Base-by-base conservation (phyloP, 2,329 filamentous ascomycete species). In the Aureobasidium musti region DNA sequence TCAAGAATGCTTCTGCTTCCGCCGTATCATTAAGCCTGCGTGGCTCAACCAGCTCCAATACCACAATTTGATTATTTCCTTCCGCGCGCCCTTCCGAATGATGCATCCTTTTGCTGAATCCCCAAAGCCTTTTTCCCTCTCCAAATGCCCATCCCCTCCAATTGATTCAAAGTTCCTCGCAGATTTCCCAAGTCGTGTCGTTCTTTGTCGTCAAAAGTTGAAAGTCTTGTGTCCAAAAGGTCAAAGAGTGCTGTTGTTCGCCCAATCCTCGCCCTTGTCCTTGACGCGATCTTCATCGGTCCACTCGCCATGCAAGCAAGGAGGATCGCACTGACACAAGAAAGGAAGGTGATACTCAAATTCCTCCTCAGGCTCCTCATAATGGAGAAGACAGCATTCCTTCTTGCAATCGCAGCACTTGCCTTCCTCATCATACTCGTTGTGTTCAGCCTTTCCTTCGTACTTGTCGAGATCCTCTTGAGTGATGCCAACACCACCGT, bases 251-350 rank as follows among this genome's bases (percentile, higher is more conserved):
- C 45, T 49, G 45, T 49, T 33, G n/a, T 8, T 33, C 30, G 4
- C 17, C 37, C 50, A 54, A 19, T 26, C 41, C 23, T 49, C 43
- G 5, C 37, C 30, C 11, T 23, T 17, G 11, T 61, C 57, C 11
- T 10, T 61, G 57, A 37, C 11, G 28, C 19, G 13, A n/a, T 61
- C 57, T n/a, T 7, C 17, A 5, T 61, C 57, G 4, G 57, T 47
- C 57, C 57, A 61, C 10, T 49, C n/a, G 57, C 43, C 41, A 2
- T 19, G 10, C 19, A 49, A n/a, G 30, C 57, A 61, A 13, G 57
- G 28, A 19, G 26, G 28, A 10, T 47, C 26, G 14, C 57, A 61
- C 0, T 17, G 4, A 30, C 57, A 61, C 11, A 26, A 1, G n/a
- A 49, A 41, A 4, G 57, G 57, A 8, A 61, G 11, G 7, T 37